Percentiles rank a stretch among this genome's conserved stretches.
Evolutionary conservation across 2,329 filamentous ascomycete genomes (phyloP).

Genomic region (Paecilomyces fulvus): DNA sequence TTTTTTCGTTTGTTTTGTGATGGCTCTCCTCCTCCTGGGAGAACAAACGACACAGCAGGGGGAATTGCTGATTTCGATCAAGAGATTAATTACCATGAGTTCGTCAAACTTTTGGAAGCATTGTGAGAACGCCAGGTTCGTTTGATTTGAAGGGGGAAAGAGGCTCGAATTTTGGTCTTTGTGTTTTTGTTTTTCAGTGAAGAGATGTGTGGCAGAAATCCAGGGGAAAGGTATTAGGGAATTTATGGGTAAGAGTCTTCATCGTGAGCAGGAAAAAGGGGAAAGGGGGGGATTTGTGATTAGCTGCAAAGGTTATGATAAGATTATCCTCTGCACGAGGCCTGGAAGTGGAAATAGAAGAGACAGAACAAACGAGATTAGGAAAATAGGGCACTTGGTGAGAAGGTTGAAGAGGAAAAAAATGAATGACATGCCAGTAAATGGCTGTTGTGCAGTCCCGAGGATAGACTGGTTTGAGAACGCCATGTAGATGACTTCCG

Average conservation of each 20-base stretch:
- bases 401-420: background rate
- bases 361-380: background rate
- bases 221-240: background rate
- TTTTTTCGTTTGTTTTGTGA: background rate
- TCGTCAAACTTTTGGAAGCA: too few species aligned
- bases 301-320: background rate
- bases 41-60: background rate
- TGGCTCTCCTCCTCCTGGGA: background rate
- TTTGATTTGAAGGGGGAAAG: background rate
- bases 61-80: background rate
- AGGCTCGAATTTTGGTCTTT: background rate
- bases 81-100: background rate
- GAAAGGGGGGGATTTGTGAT: background rate
- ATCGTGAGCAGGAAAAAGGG: background rate
- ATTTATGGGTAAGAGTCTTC: background rate
- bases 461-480: background rate
- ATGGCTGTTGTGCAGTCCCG: background rate
- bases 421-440: background rate
- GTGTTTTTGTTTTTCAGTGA: background rate
- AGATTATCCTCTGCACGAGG: background rate
- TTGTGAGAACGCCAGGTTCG: background rate
- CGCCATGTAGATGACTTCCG: background rate
- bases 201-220: background rate
- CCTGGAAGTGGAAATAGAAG: background rate
- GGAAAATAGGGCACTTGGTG: background rate